Evolutionary conservation across 805 yeast species (phyloP), one percentile per base, ranked within the genome.

Genomic region (Metahyphopichia silvanorum): DNA sequence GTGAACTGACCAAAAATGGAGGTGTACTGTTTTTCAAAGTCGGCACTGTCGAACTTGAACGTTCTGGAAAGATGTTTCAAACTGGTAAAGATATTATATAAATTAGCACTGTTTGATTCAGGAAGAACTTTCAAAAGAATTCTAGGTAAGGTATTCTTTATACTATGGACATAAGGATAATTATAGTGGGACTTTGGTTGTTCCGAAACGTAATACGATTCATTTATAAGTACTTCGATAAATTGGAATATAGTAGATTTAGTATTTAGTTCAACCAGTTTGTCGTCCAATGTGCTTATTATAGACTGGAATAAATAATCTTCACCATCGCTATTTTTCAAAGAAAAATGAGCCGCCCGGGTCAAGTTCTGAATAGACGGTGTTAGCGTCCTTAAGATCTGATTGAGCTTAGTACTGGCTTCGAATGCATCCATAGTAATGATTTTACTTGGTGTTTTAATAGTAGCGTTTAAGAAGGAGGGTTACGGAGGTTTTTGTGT

Each of bases 351-450:
- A 2, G 79, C 74, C 6, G 79, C 71, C 31, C 71, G 71, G 7
- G 62, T 55, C 20, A 77, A 61, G n/a, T 66, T 63, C 44, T 60
- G 73, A 31, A 66, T 60, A 1, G 87, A 72, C 0, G 95, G 89
- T 26, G 77, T 79, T 25, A 91, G 61, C 5, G 69, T 55, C 43
- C 79, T 71, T 34, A 89, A 66, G 27, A 79, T 74, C 45, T 79
- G 85, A 5, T 77, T 69, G 47, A 89, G 82, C 55, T 82, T 83
- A 28, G 86, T 62, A 37, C 91, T 73, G 4, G 89, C 88, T 49
- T 86, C 96, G 55, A 91, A 86, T 1, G 96, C 80, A 53, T 89
- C 96, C 95, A 89, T 86, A 11, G 10, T 25, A n/a, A 7, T 19
- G 21, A 7, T 19, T 7, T 19, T 19, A 10, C 21, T 19, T 10